Evolutionary conservation across 192 early-diverging fungal species (phyloP), one percentile per base, ranked within the genome.

Genomic region (Dissophora ornata): DNA sequence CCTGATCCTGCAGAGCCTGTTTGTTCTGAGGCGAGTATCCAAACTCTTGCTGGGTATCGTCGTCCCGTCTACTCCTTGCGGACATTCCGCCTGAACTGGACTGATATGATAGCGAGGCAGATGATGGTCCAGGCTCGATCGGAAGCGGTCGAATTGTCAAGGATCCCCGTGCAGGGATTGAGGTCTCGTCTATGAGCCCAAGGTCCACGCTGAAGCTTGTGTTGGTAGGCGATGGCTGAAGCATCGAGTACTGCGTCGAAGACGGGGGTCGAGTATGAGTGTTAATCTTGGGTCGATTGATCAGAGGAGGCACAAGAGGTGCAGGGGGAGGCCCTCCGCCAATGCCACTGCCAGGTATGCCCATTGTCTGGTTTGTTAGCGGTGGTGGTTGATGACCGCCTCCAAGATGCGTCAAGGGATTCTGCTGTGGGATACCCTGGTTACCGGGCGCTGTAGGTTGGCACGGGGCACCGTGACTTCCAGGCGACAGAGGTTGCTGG

Each of bases 1-100:
- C 30, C 25, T 60, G 67, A 22, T 51, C 4, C 21, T 60, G 48
- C 4, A 59, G 38, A 21, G 57, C 10, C 34, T 69, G 67, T 26
- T 45, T 60, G 18, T 19, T 52, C 11, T n/a, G 44, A 34, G 67
- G 67, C 18, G 66, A 68, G 38, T 68, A 68, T 40, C 56, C 66
- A 21, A 26, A 32, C 10, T 57, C 46, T 30, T 68, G 66, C 38
- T n/a, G n/a, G n/a, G 55, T 25, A 4, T 28, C 21, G 4, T 8
- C 46, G 9, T 21, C 62, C 34, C 50, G 21, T 21, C 53, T 24
- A 45, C 25, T 29, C 21, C 59, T 32, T 45, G 18, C 57, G 18
- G 46, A 25, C 10, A 32, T 25, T 18, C 11, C 18, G 47, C 44
- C 44, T 45, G 18, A n/a, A 18, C 12, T 18, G 18, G 44, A 45